Evolutionary conservation across 2,329 filamentous ascomycete genomes (phyloP).

Genomic region (Ascochyta rabiei): DNA sequence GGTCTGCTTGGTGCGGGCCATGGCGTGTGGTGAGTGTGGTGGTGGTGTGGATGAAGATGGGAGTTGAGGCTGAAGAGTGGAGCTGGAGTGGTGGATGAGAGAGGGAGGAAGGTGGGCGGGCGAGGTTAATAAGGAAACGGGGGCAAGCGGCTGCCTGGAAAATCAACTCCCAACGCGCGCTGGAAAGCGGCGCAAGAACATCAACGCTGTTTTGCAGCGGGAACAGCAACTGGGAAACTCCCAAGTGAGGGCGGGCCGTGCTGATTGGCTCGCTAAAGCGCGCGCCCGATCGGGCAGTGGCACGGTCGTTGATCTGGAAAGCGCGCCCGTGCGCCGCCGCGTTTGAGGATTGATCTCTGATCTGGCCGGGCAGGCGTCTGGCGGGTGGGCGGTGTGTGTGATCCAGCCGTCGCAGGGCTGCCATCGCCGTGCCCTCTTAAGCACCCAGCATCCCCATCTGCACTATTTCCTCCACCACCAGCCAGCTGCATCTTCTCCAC

Average conservation of each 20-base stretch:
- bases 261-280: constrained; percentile 36
- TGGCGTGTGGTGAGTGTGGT: constrained; percentile 34
- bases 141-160: constrained; percentile 45
- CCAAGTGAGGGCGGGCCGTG: constrained; percentile 16
- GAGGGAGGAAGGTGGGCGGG: constrained; percentile 43
- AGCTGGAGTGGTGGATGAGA: constrained; percentile 46
- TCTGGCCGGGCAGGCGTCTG: constrained; percentile 31
- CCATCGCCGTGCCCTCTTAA: constrained; percentile 34
- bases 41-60: constrained; percentile 9
- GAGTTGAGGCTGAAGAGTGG: constrained; percentile 27
- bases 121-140: constrained; percentile 47
- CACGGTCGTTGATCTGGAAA: constrained; percentile 42
- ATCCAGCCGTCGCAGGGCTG: constrained; percentile 31
- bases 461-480: constrained; percentile 25
- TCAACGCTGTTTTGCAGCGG: constrained; percentile 32
- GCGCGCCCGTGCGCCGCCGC: constrained; percentile 35
- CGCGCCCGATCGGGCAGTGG: constrained; percentile 31
- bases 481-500: constrained; percentile 21
- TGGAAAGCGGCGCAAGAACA: constrained; percentile 37
- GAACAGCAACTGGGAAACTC: constrained; percentile 31
- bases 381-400: constrained; percentile 23
- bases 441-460: constrained; percentile 27
- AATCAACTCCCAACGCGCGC: constrained; percentile 38
- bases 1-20: constrained; percentile 63
- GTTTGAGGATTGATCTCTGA: constrained; percentile 33